phyloP scores from a whole-genome alignment of 768 basidiomycete genomes.

The Rhizopogon salebrosus region DNA sequence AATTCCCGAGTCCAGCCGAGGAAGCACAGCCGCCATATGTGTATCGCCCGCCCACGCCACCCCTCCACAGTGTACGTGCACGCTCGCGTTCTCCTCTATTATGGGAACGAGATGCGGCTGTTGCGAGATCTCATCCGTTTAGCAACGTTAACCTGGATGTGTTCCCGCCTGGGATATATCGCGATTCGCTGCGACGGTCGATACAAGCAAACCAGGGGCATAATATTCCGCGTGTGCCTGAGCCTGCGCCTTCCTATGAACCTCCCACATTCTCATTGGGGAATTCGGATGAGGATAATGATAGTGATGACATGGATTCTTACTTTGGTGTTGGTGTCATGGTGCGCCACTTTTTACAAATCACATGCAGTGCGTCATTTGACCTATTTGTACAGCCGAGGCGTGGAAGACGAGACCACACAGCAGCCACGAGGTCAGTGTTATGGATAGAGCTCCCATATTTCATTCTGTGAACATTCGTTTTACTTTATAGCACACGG shows the following conservation, averaged over 20 bases:
- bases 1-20: neutral
- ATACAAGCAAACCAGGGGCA: slow-evolving; percentile 16
- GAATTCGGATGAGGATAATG: slow-evolving; percentile 1
- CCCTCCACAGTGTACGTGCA: neutral
- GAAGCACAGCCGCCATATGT: neutral
- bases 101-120: neutral
- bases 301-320: neutral
- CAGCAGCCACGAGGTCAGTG: neutral
- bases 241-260: neutral
- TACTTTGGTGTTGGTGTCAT: neutral
- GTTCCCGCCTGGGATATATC: slow-evolving; percentile 28
- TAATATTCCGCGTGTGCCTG: neutral
- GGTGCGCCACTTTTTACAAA: neutral
- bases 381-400: neutral
- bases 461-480: neutral
- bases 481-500: neutral
- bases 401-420: neutral
- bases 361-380: neutral
- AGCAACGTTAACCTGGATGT: slow-evolving; percentile 24
- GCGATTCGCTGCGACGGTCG: slow-evolving; percentile 21
- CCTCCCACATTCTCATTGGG: neutral
- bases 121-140: slow-evolving; percentile 20
- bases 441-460: neutral
- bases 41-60: neutral
- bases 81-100: neutral